Conservation (phyloP, 1,139 yeast species). For the Candida sp. region DNA sequence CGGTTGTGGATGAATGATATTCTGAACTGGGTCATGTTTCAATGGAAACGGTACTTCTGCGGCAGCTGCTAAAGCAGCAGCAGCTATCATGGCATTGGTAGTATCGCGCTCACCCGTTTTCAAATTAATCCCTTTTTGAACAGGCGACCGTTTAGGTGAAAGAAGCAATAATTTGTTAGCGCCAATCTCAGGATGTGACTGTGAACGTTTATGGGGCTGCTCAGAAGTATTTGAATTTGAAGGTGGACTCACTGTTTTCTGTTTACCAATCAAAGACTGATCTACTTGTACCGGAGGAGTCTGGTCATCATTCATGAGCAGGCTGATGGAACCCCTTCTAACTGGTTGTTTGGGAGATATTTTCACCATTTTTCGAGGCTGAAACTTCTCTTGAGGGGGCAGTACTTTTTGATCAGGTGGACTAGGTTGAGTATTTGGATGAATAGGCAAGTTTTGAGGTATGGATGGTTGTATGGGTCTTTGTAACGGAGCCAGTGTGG, state of each 20-base stretch:
- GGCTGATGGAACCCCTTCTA: constrained; percentile 1
- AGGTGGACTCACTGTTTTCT: constrained; percentile 8
- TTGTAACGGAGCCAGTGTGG: neutral
- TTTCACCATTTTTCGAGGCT: neutral
- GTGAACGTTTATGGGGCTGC: constrained; percentile 21
- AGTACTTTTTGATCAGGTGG: neutral
- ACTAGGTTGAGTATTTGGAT: neutral
- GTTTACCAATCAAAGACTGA: constrained; percentile 1
- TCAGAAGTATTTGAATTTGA: constrained; percentile 10
- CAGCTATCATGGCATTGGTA: constrained; percentile 59
- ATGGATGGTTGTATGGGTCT: neutral
- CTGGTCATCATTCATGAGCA: constrained; percentile 1
- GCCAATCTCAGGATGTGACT: constrained; percentile 18
- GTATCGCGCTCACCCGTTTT: constrained; percentile 34
- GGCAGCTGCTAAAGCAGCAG: constrained; percentile 71
- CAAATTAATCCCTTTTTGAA: constrained; percentile 31
- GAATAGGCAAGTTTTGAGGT: neutral
- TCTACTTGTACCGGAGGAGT: neutral
- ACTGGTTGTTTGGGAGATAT: neutral
- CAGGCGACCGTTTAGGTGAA: constrained; percentile 18
- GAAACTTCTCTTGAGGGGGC: neutral
- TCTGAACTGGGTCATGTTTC: constrained; percentile 2
- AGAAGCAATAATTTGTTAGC: constrained; percentile 1
- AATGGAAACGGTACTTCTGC: constrained; percentile 64
- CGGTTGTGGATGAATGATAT: neutral